Base-by-base conservation (phyloP, 176 grass and related monocot genomes). In the Musa itinerans region DNA sequence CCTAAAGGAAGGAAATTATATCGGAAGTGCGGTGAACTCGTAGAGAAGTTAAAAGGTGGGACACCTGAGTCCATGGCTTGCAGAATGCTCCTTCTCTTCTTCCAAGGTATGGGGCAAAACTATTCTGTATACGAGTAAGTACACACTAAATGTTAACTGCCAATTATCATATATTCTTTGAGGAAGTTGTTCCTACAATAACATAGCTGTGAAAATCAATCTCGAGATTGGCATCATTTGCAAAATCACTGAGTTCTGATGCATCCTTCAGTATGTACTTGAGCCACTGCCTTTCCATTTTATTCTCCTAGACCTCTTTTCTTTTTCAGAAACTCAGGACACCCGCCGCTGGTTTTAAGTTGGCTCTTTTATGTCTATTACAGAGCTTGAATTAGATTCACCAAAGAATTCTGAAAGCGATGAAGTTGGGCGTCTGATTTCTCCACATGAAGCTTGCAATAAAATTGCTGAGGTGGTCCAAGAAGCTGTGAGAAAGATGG, bases 401-500 rank as follows among this genome's bases (percentile, higher is more conserved):
- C 50, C 80, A 62, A 82, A 89, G 63, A 86, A 76, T 59, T 69
- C 80, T 50, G 86, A 89, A 52, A 81, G 51, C 14, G 88, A 87
- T 50, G 84, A 98, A n/a, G 51, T 68, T 34, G 88, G 86, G 26
- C 86, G 82, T 0, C 52, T 87, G 81, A 98, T 93, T 74, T 86
- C 94, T 71, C 88, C 88, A 6, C 86, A 93, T 11, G 88, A 98
- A 2, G 90, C 86, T 25, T 93, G 94, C 74, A 83, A 90, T 53
- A 81, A 78, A 13, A 89, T 93, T 2, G 88, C 90, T 0, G 84
- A 93, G 80, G 88, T 91, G 11, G 94, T 91, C 72, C 94, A 98
- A 61, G 94, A 97, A 72, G 88, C 89, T 12, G 87, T 92, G 0
- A 61, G 52, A 69, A 96, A 92, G 81, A 92, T 92, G 89, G 93